Evolutionary conservation across 1,284 basidiomycete genomes (phyloP).

Genomic region (Somion occarium): DNA sequence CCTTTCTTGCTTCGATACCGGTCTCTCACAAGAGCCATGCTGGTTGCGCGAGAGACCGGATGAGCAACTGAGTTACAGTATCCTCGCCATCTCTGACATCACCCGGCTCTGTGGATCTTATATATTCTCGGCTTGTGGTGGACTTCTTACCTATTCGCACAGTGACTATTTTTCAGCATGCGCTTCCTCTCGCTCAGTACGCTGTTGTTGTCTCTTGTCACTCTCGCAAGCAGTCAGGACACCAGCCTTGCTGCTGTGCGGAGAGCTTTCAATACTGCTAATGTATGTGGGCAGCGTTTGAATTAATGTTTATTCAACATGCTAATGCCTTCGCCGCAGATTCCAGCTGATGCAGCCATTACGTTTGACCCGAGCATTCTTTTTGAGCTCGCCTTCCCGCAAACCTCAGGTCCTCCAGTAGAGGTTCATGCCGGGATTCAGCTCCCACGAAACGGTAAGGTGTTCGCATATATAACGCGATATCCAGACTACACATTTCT

Average conservation of each 20-base stretch:
- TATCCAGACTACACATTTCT: neutral
- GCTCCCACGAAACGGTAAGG: constrained; percentile 33
- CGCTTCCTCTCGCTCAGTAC: neutral
- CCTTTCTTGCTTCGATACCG: too few relatives aligned
- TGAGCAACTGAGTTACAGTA: too few relatives aligned
- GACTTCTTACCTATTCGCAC: too few relatives aligned
- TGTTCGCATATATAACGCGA: neutral
- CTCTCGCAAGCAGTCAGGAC: constrained; percentile 9
- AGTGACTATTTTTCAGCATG: too few relatives aligned
- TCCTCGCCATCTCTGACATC: too few relatives aligned
- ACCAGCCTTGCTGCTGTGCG: constrained; percentile 10
- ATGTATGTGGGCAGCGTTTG: constrained; percentile 6
- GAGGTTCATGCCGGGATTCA: constrained; percentile 35
- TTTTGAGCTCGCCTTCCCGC: constrained; percentile 19
- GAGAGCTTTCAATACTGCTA: constrained; percentile 13
- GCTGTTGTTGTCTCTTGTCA: neutral
- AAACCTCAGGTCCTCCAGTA: constrained; percentile 21
- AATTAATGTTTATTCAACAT: neutral
- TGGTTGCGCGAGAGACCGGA: too few relatives aligned
- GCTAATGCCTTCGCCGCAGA: constrained; percentile 8
- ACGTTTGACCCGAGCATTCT: constrained; percentile 16
- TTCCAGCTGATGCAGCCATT: constrained; percentile 13
- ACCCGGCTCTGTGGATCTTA: too few relatives aligned
- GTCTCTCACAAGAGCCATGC: too few relatives aligned
- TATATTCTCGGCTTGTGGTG: too few relatives aligned